phyloP scores from a whole-genome alignment of 805 yeast species.

The Nakazawaea populi region DNA sequence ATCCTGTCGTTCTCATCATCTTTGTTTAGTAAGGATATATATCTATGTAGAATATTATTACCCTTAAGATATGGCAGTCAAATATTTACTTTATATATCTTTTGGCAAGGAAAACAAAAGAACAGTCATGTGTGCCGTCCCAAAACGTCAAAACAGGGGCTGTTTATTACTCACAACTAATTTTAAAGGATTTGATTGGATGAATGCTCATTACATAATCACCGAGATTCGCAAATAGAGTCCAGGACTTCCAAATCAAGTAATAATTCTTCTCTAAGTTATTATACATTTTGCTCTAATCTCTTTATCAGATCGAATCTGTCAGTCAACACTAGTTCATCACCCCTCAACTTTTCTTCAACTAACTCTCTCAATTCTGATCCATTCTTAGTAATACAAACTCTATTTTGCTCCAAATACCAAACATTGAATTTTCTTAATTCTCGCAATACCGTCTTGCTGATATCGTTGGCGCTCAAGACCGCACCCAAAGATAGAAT shows the following conservation, averaged over 20 bases:
- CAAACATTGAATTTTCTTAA: slow-evolving; percentile 7
- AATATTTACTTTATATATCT: neutral
- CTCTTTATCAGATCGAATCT: slow-evolving; percentile 4
- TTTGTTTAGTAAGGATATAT: neutral
- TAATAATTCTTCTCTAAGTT: neutral
- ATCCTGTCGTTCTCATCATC: neutral
- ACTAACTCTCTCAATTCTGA: neutral
- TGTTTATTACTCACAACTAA: neutral
- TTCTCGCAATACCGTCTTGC: slow-evolving; percentile 1
- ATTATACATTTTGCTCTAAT: slow-evolving; percentile 1
- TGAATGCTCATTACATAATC: slow-evolving; percentile 2
- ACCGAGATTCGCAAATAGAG: slow-evolving; percentile 7
- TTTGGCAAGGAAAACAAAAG: neutral
- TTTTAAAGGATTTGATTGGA: slow-evolving; percentile 1
- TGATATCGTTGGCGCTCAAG: slow-evolving; percentile 28
- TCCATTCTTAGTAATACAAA: slow-evolving; percentile 4
- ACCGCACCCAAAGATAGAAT: slow-evolving; percentile 38
- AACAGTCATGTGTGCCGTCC: neutral
- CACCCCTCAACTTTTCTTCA: neutral
- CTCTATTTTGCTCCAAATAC: slow-evolving; percentile 9
- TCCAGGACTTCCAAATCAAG: neutral
- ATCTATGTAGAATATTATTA: too few relatives aligned
- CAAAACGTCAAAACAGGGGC: slow-evolving; percentile 4
- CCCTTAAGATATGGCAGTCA: too few relatives aligned
- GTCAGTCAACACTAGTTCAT: neutral